These are phyloP conservation scores for Oleoguttula mirabilis DNA, from an alignment of 495 filamentous ascomycete genomes.

Conservation along the genomic window DNA sequence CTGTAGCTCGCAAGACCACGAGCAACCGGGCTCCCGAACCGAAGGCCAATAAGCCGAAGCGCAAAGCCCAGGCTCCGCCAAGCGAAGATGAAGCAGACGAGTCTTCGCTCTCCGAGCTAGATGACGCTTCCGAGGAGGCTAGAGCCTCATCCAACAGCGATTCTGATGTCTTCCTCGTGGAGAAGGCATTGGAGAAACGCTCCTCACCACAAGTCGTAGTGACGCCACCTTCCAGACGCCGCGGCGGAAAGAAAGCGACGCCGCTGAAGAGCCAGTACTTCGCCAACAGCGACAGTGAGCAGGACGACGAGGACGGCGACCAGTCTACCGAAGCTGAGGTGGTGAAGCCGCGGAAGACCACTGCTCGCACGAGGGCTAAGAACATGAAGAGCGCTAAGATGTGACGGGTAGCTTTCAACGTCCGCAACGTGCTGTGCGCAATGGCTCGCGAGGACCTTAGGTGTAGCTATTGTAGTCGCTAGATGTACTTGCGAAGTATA, in stretches of 20 bases:
- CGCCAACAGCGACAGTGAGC: constrained; percentile 19
- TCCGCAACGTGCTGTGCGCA: no score
- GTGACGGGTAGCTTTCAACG: no score
- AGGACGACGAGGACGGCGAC: constrained; percentile 22
- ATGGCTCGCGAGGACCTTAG: no score
- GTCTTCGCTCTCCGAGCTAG: background rate
- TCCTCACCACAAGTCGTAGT: background rate
- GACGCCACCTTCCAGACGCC: constrained; percentile 23
- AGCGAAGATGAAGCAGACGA: constrained; percentile 5
- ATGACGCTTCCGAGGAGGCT: constrained; percentile 1
- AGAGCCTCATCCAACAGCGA: constrained; percentile 1
- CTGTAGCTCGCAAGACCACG: background rate
- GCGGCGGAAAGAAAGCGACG: constrained; percentile 21
- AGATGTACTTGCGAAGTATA: no score
- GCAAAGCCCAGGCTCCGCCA: background rate
- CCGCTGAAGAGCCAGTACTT: constrained; percentile 29
- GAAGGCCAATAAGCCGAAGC: background rate
- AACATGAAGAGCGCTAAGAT: no score
- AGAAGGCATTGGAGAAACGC: constrained; percentile 2
- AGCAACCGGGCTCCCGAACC: no score
- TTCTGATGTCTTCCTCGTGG: background rate
- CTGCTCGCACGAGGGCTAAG: constrained; percentile 11
- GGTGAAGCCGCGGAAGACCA: constrained; percentile 12
- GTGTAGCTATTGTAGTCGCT: no score
- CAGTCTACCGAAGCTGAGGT: constrained; percentile 16